Conservation (phyloP, 139 green algal species). For the Ulvella scutata region DNA sequence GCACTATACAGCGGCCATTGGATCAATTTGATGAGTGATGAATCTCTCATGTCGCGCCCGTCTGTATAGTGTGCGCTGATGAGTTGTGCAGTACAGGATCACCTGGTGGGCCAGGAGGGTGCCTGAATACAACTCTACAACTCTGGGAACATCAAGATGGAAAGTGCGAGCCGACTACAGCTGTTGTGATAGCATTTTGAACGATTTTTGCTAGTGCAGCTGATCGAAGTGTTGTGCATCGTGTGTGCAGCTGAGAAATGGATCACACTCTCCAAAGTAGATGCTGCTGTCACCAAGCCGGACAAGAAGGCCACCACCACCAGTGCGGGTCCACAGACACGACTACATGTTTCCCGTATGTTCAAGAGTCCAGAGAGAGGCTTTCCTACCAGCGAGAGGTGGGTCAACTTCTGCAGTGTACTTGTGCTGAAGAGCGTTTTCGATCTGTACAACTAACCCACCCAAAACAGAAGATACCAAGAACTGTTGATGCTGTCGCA, state of each 20-base stretch:
- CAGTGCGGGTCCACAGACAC: background rate
- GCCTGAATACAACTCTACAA: too few relatives aligned
- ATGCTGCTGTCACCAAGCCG: background rate
- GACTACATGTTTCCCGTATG: background rate
- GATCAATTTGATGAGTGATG: too few relatives aligned
- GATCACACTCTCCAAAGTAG: background rate
- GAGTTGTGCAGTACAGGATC: too few relatives aligned
- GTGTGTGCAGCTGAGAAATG: background rate
- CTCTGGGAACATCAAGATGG: too few relatives aligned
- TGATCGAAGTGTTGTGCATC: too few relatives aligned
- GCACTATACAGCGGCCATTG: too few relatives aligned
- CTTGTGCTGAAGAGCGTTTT: background rate
- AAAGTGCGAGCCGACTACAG: too few relatives aligned
- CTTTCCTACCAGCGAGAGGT: background rate
- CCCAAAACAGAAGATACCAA: background rate
- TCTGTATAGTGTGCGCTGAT: too few relatives aligned
- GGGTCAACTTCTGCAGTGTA: background rate
- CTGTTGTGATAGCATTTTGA: too few relatives aligned
- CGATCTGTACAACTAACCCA: background rate
- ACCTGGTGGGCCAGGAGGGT: too few relatives aligned
- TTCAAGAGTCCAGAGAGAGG: background rate
- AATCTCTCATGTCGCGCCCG: too few relatives aligned
- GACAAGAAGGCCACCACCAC: background rate
- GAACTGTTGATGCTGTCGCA: background rate
- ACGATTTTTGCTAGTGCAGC: too few relatives aligned